phyloP scores from a whole-genome alignment of 306 rosid species.

The Heteromeles arbutifolia region DNA sequence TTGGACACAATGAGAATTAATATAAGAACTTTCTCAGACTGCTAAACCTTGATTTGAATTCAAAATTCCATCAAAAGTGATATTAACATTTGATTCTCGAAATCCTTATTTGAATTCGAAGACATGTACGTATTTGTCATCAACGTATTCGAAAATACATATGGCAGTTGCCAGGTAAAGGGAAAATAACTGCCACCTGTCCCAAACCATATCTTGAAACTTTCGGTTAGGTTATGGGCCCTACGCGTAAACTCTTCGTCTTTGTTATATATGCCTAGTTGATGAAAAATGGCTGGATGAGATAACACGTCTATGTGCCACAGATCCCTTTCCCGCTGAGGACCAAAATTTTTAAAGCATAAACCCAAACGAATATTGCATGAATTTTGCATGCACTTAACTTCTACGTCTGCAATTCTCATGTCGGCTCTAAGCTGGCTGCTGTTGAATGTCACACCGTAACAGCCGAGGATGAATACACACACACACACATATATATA shows the following conservation, averaged over 20 bases:
- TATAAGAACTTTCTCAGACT: background rate
- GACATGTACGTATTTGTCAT: background rate
- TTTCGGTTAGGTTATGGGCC: background rate
- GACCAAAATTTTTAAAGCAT: background rate
- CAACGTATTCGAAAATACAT: background rate
- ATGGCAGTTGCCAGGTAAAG: slow-evolving; percentile 7
- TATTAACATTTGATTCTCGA: background rate
- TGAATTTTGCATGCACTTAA: background rate
- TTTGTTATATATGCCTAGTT: background rate
- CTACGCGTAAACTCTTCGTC: background rate
- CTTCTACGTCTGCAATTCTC: background rate
- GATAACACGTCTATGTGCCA: background rate
- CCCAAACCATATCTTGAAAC: background rate
- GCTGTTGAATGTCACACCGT: background rate
- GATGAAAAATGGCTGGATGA: background rate
- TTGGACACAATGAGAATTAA: background rate
- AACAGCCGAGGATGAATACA: background rate
- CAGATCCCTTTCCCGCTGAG: background rate
- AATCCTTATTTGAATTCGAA: background rate
- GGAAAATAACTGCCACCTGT: slow-evolving; percentile 6
- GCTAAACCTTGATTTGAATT: background rate
- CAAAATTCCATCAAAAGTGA: background rate
- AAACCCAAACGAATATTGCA: background rate
- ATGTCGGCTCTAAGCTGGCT: background rate
- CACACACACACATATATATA: too few relatives aligned